Conservation (phyloP, 306 rosid species). For the Malus orientalis region DNA sequence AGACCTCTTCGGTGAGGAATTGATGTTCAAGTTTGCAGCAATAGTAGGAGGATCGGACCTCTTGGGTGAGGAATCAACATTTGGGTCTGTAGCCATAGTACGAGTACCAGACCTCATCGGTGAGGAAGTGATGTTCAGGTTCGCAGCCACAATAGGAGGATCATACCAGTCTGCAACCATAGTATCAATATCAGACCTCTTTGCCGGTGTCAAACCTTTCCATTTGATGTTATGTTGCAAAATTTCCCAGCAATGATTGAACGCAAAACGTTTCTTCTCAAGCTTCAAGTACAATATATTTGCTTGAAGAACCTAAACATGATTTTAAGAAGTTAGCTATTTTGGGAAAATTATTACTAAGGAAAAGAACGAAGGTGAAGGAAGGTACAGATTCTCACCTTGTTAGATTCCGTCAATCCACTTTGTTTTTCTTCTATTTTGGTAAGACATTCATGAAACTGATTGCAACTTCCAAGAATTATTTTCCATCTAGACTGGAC, state of each 20-base stretch:
- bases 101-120: background rate
- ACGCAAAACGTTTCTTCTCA: background rate
- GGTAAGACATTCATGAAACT: background rate
- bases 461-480: background rate
- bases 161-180: background rate
- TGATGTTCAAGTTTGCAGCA: background rate
- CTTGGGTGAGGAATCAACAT: background rate
- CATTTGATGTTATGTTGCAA: background rate
- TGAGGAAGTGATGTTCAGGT: background rate
- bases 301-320: background rate
- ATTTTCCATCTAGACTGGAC: background rate
- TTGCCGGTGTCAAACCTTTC: background rate
- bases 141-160: background rate
- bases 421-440: background rate
- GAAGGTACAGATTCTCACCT: background rate
- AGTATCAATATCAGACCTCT: background rate
- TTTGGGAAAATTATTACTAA: background rate
- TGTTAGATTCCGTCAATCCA: background rate
- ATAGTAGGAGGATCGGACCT: background rate
- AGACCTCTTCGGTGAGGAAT: background rate
- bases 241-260: background rate
- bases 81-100: background rate
- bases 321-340: background rate
- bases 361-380: background rate
- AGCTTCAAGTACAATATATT: background rate